A percentile compares a stretch with the other conserved stretches of the same genome.
Conservation (phyloP, 2,329 filamentous ascomycete species). For the Neonectria magnoliae region DNA sequence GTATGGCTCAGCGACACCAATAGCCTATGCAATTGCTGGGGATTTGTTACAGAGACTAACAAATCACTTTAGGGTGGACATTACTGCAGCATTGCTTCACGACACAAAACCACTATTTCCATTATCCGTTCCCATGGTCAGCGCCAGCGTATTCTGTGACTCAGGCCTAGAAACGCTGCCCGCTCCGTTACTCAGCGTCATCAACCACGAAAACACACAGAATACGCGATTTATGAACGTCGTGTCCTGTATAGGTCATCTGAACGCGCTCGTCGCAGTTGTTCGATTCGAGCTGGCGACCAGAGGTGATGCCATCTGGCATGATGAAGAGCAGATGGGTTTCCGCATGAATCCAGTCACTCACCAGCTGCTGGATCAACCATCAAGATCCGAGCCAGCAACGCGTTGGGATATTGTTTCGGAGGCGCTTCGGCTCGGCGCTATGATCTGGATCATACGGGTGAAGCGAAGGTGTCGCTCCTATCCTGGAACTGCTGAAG, state of each 20-base stretch:
- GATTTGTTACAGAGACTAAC: neutral
- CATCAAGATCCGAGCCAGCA: neutral
- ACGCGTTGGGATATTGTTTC: neutral
- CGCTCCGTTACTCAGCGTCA: neutral
- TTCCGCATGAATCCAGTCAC: slow-evolving; percentile 2
- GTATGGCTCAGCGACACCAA: slow-evolving; percentile 1
- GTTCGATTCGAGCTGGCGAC: neutral
- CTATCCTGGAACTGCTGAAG: slow-evolving; percentile 17
- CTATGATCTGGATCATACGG: slow-evolving; percentile 21
- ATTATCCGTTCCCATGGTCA: neutral
- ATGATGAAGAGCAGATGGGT: slow-evolving; percentile 12
- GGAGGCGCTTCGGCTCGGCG: slow-evolving; percentile 13
- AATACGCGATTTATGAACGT: neutral
- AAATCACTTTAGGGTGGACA: slow-evolving; percentile 11
- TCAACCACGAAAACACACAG: too few relatives aligned
- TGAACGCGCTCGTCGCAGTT: slow-evolving; percentile 3
- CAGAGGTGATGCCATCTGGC: slow-evolving; percentile 9
- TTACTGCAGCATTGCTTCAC: slow-evolving; percentile 21
- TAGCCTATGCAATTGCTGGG: neutral
- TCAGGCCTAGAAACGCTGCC: slow-evolving; percentile 8
- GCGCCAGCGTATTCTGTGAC: neutral
- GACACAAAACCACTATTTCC: slow-evolving; percentile 17
- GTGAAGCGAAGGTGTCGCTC: slow-evolving; percentile 17
- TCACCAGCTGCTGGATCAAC: slow-evolving; percentile 1
- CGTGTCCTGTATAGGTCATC: slow-evolving; percentile 8